These are phyloP conservation scores for Alloascoidea hylecoeti DNA, from an alignment of 805 yeast genomes.

Conservation along the genomic window DNA sequence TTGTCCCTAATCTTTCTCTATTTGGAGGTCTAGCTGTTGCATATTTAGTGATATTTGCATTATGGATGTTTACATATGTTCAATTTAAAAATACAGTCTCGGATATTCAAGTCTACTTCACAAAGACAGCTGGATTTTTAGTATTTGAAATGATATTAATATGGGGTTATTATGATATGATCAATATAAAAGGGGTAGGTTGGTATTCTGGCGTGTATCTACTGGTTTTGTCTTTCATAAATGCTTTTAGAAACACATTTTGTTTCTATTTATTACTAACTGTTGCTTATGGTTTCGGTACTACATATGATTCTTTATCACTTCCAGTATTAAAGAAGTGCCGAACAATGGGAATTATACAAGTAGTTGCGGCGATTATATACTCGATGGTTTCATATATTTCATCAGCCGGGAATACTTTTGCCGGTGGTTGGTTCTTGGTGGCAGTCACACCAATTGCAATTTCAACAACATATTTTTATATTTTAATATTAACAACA, in stretches of 20 bases:
- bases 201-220: conserved; percentile 59
- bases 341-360: conserved; percentile 40
- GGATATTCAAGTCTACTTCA: conserved; percentile 80
- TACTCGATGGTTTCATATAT: conserved; percentile 40
- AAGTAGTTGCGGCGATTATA: conserved; percentile 37
- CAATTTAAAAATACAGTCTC: conserved; percentile 77
- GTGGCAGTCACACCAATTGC: conserved; percentile 60
- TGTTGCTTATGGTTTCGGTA: conserved; percentile 88
- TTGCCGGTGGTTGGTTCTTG: too few species aligned
- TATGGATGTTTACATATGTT: conserved; percentile 76
- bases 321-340: conserved; percentile 67
- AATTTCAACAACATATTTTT: conserved; percentile 55
- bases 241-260: conserved; percentile 71
- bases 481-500: conserved; percentile 59
- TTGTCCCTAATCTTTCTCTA: conserved; percentile 80
- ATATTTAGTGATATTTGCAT: conserved; percentile 69
- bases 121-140: conserved; percentile 73
- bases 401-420: conserved; percentile 28
- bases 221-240: conserved; percentile 64
- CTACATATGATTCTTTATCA: conserved; percentile 77
- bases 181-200: conserved; percentile 41
- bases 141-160: conserved; percentile 74
- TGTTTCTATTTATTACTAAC: conserved; percentile 78
- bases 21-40: conserved; percentile 78
- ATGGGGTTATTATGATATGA: conserved; percentile 84